Base-by-base conservation (phyloP, 2,329 filamentous ascomycete genomes). In the Leptographium procerum region DNA sequence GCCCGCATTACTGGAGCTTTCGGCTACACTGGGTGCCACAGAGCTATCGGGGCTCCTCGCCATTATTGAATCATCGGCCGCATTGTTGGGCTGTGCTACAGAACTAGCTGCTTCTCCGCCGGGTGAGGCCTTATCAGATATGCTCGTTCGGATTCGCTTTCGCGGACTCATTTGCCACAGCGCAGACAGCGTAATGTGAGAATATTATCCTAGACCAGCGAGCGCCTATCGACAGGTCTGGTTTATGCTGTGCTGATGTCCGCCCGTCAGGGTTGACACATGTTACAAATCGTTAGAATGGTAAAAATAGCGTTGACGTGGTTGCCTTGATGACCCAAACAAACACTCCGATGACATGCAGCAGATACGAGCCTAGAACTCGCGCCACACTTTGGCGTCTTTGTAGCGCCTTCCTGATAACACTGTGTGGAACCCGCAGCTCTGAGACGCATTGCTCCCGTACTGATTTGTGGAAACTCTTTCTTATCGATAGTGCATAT, bases 141-240 rank as follows among this genome's bases (percentile, higher is more conserved):
- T 68, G 58, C 72, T 71, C 24, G 69, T 70, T 61, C 72, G 71
- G 50, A 67, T 63, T 60, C 73, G 73, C 65, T 77, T 77, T 61
- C 73, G 68, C 53, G 71, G 69, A 64, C 67, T 70, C 74, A 77
- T 77, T 62, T 61, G 60, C 47, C 16, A 47, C 13, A 26, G 29
- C 9, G 43, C 43, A 50, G 47, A 50, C 14, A 26, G 26, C 47
- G 26, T 19, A 29, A 8, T 26, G 24, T 26, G n/a, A 3, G 28
- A 19, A 26, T 19, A 7, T 40, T 19, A 7, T 40, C 22, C 22
- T 22, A 26, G 7, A 13, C n/a, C 33, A 24, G 47, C 11, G 9
- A 16, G 8, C 26, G 24, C 14, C 26, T 10, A 24, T 28, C 22
- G 11, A 28, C 28, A 26, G 47, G 14, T 28, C 24, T 5, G 47